Conservation (phyloP, 2,329 filamentous ascomycete genomes). For the Penicillium sp. region DNA sequence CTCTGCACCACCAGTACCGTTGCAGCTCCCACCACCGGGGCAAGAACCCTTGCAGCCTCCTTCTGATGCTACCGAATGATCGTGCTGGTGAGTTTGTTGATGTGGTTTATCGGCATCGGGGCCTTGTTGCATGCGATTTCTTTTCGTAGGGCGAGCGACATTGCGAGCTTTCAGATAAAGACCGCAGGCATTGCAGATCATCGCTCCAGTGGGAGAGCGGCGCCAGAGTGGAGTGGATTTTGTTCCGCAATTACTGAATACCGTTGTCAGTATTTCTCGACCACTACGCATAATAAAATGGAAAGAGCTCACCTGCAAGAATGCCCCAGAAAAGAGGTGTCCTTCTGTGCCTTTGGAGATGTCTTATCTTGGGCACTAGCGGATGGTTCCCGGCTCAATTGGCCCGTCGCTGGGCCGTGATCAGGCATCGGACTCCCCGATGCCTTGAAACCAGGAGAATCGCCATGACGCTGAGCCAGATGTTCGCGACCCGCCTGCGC, state of each 20-base stretch:
- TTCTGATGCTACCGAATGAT: slow-evolving; percentile 27
- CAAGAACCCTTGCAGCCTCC: slow-evolving; percentile 70
- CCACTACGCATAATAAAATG: neutral
- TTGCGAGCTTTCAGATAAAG: slow-evolving; percentile 93
- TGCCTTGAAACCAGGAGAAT: slow-evolving; percentile 17
- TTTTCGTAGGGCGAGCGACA: slow-evolving; percentile 80
- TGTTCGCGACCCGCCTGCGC: slow-evolving; percentile 45
- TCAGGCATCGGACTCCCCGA: slow-evolving; percentile 16
- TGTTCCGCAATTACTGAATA: slow-evolving; percentile 84
- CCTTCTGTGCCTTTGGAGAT: slow-evolving; percentile 38
- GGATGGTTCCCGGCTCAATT: slow-evolving; percentile 14
- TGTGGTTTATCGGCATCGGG: slow-evolving; percentile 24
- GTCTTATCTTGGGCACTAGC: slow-evolving; percentile 22
- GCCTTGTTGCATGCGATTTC: slow-evolving; percentile 66
- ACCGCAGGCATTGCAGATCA: slow-evolving; percentile 96
- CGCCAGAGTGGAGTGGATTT: slow-evolving; percentile 94
- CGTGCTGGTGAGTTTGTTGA: slow-evolving; percentile 29
- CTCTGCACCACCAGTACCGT: slow-evolving; percentile 91
- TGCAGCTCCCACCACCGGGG: slow-evolving; percentile 90
- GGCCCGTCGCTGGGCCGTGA: slow-evolving; percentile 18
- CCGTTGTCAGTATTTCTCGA: slow-evolving; percentile 8
- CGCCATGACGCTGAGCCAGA: slow-evolving; percentile 27
- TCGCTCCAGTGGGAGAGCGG: slow-evolving; percentile 85
- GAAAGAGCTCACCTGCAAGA: slow-evolving; percentile 38
- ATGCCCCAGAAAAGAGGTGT: slow-evolving; percentile 41